Evolutionary conservation across 2,329 filamentous ascomycete species (phyloP), one percentile per base, ranked within the genome.

Genomic region (Neofusicoccum umdonicola): DNA sequence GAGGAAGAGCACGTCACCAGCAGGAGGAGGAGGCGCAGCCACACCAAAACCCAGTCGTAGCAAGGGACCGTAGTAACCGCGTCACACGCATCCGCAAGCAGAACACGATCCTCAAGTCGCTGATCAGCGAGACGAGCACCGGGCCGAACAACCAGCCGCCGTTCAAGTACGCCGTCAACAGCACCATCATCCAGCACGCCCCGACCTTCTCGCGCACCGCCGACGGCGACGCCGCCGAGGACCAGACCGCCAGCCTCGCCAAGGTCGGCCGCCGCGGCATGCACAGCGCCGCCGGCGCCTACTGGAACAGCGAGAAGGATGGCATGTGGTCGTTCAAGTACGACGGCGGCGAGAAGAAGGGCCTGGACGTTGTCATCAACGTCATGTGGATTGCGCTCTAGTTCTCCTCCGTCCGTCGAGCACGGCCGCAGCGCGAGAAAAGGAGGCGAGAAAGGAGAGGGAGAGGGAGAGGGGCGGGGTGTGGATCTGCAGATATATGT

Each of bases 111-210:
- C 88, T 95, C 69, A 88, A 90, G 74, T 84, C 88, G 61, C 84
- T 94, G 69, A 92, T 94, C 78, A 88, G 89, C 69, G 90, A 93
- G 76, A 88, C 89, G 58, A 87, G 85, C 17, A 84, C 86, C 17
- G 76, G 83, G 54, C 80, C 83, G 67, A 81, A 83, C 66, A 79
- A 83, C 34, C 81, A 86, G 31, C 89, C 91, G 4, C 79, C 82
- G 15, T 97, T 89, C 87, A 98, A 98, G 80, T 98, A 94, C 81
- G 92, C 93, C 71, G 93, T 96, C 81, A 98, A 97, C 85, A 96
- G 92, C 83, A 98, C 94, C 69, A 97, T 98, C 75, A 96, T 98
- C 71, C 94, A 99, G 83, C 94, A 98, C 82, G 62, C 62, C 35
- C 69, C 71, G 19, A 72, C 73, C 41, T 54, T 62, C 27, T 62